phyloP scores from a whole-genome alignment of 768 basidiomycete genomes.

The Tylopilus vinaceipallidus region DNA sequence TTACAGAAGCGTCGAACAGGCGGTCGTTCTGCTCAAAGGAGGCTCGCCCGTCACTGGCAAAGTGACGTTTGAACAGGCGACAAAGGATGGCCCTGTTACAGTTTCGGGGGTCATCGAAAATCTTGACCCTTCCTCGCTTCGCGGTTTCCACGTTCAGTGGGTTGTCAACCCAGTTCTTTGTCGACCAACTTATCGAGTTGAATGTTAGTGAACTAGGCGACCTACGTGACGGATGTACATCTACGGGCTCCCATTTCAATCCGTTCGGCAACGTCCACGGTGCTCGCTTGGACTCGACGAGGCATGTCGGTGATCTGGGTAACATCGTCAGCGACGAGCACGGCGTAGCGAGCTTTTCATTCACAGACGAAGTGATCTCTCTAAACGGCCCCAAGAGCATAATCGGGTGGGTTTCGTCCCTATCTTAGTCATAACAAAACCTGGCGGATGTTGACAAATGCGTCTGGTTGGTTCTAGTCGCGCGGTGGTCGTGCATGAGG shows the following conservation, averaged over 20 bases:
- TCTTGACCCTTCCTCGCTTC: conserved; percentile 53
- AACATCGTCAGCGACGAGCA: conserved; percentile 62
- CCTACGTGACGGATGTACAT: conserved; percentile 59
- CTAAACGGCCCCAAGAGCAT: conserved; percentile 68
- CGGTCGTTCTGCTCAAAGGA: conserved; percentile 60
- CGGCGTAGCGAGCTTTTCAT: conserved; percentile 56
- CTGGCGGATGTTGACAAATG: conserved; percentile 1
- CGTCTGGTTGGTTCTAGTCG: conserved; percentile 41
- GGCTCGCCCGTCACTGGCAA: conserved; percentile 60
- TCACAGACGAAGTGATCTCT: conserved; percentile 60
- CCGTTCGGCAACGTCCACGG: conserved; percentile 66
- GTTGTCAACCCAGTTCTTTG: conserved; percentile 23
- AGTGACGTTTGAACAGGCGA: conserved; percentile 61
- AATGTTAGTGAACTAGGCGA: conserved; percentile 48
- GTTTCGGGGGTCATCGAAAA: conserved; percentile 61
- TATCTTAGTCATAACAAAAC: neutral
- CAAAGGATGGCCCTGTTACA: conserved; percentile 49
- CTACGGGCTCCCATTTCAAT: conserved; percentile 78
- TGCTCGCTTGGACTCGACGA: conserved; percentile 47
- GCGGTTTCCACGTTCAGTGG: conserved; percentile 84
- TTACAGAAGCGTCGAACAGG: conserved; percentile 36
- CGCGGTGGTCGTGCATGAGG: conserved; percentile 72
- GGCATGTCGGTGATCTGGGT: conserved; percentile 78
- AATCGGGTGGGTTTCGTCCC: conserved; percentile 51
- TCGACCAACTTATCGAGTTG: conserved; percentile 19